A percentile compares a stretch with the other conserved stretches of the same genome.
Conservation (phyloP, 306 rosid species). For the Mimosa bimucronata region DNA sequence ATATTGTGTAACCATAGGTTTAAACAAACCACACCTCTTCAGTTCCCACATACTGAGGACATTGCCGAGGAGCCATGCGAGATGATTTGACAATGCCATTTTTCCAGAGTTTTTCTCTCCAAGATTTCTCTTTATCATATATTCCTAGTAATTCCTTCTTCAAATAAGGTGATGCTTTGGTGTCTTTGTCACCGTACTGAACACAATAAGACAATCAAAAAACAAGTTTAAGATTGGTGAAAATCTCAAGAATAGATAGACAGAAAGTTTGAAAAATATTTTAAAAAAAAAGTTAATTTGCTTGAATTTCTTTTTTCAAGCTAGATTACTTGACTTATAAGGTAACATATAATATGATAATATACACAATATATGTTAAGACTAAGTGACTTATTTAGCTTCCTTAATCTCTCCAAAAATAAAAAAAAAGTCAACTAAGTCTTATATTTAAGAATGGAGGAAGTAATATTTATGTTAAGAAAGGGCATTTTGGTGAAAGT, state of each 20-base stretch:
- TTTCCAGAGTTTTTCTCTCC: constrained; percentile 94
- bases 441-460: too few relatives aligned
- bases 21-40: constrained; percentile 72
- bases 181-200: constrained; percentile 64
- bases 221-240: constrained; percentile 21
- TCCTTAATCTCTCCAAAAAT: too few relatives aligned
- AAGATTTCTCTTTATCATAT: constrained; percentile 66
- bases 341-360: too few relatives aligned
- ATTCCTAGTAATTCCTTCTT: constrained; percentile 78
- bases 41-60: constrained; percentile 79
- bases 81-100: constrained; percentile 79
- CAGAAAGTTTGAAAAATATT: too few relatives aligned
- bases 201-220: constrained; percentile 46
- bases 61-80: constrained; percentile 65
- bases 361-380: too few relatives aligned
- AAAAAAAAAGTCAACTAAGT: too few relatives aligned
- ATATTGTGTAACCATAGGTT: constrained; percentile 30
- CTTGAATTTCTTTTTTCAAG: too few relatives aligned
- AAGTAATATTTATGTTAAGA: too few relatives aligned
- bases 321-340: too few relatives aligned
- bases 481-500: too few relatives aligned
- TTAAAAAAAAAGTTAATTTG: too few relatives aligned
- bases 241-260: constrained; percentile 1
- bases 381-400: too few relatives aligned
- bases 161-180: constrained; percentile 68